Evolutionary conservation across 345 rosid species (phyloP).

Genomic region (Eucalyptus virginea): DNA sequence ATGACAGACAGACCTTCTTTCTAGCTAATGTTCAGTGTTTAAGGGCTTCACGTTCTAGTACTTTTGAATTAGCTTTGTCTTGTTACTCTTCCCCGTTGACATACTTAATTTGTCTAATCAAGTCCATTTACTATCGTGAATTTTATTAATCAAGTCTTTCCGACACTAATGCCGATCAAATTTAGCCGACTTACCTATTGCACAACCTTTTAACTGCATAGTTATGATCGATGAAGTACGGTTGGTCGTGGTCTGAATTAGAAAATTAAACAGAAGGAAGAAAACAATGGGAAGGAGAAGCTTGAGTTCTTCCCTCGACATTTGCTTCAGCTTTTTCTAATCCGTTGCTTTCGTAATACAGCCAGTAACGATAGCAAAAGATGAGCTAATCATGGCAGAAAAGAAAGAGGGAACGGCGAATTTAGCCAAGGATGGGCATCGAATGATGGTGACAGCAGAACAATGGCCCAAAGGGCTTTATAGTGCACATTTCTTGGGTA

Average conservation of each 20-base stretch:
- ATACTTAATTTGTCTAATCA: no score
- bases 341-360: background rate
- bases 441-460: background rate
- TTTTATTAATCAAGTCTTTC: background rate
- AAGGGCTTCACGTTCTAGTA: background rate
- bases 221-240: background rate
- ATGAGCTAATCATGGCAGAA: background rate
- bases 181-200: background rate
- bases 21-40: background rate
- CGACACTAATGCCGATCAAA: background rate
- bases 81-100: background rate
- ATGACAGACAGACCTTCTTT: background rate
- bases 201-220: background rate
- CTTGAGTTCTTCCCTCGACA: background rate
- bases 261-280: background rate
- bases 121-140: no score
- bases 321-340: background rate
- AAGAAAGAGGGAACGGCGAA: background rate
- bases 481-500: background rate
- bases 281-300: background rate
- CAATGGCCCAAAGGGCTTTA: background rate
- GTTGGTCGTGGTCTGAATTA: background rate
- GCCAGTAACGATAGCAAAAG: background rate
- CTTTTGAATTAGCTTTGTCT: background rate
- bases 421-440: background rate